Evolutionary conservation across 83 land plant species (phyloP).

Genomic region (Picea abies): DNA sequence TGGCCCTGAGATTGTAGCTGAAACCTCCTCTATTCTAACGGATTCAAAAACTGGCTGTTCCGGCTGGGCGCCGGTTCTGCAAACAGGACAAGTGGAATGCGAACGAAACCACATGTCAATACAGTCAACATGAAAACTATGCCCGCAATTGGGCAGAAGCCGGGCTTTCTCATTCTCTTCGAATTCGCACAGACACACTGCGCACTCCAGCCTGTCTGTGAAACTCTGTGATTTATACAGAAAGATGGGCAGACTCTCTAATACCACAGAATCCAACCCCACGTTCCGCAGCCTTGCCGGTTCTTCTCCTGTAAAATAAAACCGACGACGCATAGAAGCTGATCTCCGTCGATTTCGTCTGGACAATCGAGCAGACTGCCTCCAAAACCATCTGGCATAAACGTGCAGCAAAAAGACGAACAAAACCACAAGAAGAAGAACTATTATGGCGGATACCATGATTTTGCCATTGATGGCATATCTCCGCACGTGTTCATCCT

Average conservation of each 20-base stretch:
- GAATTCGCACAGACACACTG: conserved; percentile 22
- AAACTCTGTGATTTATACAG: not conserved
- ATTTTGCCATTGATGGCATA: conserved; percentile 32
- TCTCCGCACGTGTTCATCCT: no score
- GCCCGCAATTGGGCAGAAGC: no score
- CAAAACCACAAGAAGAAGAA: conserved; percentile 35
- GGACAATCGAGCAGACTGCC: conserved; percentile 1
- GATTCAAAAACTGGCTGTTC: not conserved
- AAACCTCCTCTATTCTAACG: not conserved
- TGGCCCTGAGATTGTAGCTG: not conserved
- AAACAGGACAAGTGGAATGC: conserved; percentile 48
- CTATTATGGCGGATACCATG: conserved; percentile 39
- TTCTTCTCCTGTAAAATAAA: not conserved
- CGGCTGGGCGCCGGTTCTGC: conserved; percentile 27
- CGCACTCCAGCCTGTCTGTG: conserved; percentile 7
- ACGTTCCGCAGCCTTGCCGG: not conserved
- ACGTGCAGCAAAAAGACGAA: conserved; percentile 46
- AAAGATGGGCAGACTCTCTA: not conserved
- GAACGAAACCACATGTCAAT: conserved; percentile 52
- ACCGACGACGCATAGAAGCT: not conserved
- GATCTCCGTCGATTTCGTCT: not conserved
- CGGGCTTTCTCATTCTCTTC: conserved; percentile 31
- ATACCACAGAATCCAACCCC: conserved; percentile 33
- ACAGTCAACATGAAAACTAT: conserved; percentile 44
- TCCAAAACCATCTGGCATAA: conserved; percentile 48